A percentile compares a stretch with the other conserved stretches of the same genome.
These are phyloP conservation scores for Taiwanofungus camphoratus DNA, from an alignment of 1,284 basidiomycete species.

Conservation along the genomic window DNA sequence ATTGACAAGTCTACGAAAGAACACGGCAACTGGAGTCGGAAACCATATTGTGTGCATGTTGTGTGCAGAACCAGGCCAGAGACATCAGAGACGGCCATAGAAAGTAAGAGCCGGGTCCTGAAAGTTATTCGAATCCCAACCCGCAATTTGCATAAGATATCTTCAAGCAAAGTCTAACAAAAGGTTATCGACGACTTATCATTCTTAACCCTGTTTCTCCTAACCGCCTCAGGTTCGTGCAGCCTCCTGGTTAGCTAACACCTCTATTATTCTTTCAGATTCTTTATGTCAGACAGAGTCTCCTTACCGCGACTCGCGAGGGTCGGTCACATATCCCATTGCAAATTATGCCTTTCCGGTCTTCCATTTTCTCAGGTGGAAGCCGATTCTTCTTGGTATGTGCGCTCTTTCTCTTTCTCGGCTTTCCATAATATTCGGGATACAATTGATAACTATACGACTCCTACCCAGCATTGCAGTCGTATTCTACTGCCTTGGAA, in stretches of 20 bases:
- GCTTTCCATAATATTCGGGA: not conserved
- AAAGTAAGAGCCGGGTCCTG: no score
- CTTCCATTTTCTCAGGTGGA: constrained; percentile 24
- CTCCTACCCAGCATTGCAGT: constrained; percentile 59
- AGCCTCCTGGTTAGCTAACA: no score
- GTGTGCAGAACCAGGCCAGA: no score
- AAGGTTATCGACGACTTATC: no score
- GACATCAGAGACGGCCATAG: no score
- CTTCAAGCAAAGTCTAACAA: no score
- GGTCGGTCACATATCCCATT: constrained; percentile 21
- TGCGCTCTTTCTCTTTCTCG: not conserved
- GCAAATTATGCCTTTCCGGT: constrained; percentile 23
- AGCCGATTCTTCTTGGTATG: constrained; percentile 24
- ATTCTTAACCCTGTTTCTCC: no score
- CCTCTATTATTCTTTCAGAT: no score
- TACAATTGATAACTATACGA: not conserved
- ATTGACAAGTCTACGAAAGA: constrained; percentile 61
- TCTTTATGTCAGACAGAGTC: no score
- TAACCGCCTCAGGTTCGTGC: no score
- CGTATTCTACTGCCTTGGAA: constrained; percentile 81
- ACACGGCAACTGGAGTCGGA: constrained; percentile 48
- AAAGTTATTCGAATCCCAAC: no score
- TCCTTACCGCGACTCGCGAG: constrained; percentile 11
- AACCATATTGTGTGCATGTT: constrained; percentile 54
- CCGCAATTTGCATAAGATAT: no score